phyloP scores from a whole-genome alignment of 257 asterid species.

The Solanum dulcamara region DNA sequence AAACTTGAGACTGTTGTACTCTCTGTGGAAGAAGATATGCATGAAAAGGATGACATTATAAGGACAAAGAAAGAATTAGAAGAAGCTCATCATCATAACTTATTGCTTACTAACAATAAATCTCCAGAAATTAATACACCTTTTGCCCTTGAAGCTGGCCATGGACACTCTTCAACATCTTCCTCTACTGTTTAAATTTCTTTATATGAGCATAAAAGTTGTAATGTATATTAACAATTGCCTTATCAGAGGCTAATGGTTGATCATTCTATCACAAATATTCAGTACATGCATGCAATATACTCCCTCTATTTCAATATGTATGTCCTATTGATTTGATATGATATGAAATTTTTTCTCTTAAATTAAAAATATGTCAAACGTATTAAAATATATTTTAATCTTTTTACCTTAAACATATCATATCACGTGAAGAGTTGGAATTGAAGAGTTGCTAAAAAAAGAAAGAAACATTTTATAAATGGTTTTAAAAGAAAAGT shows the following conservation, averaged over 20 bases:
- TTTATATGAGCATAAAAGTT: too few relatives aligned
- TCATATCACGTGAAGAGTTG: too few relatives aligned
- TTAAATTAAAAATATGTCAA: too few relatives aligned
- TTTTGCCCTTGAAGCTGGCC: slow-evolving; percentile 14
- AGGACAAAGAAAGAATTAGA: slow-evolving; percentile 6
- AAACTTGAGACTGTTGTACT: slow-evolving; percentile 4
- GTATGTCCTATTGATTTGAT: too few relatives aligned
- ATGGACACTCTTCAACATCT: neutral
- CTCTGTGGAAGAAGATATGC: slow-evolving; percentile 24
- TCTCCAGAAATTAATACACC: slow-evolving; percentile 8
- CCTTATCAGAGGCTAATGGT: neutral
- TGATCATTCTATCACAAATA: neutral
- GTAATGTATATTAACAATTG: neutral
- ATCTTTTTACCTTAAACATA: too few relatives aligned
- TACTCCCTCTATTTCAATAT: too few relatives aligned
- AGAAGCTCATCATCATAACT: neutral
- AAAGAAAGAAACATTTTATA: too few relatives aligned
- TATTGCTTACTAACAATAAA: neutral
- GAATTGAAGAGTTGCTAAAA: too few relatives aligned
- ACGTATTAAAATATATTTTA: too few relatives aligned
- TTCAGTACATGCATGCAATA: neutral
- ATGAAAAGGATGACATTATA: slow-evolving; percentile 1
- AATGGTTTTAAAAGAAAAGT: too few relatives aligned
- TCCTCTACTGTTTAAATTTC: too few relatives aligned
- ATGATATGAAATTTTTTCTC: too few relatives aligned